A percentile compares a stretch with the other conserved stretches of the same genome.
These are phyloP conservation scores for Melaleuca quinquenervia DNA, from an alignment of 345 rosid genomes.

Conservation along the genomic window DNA sequence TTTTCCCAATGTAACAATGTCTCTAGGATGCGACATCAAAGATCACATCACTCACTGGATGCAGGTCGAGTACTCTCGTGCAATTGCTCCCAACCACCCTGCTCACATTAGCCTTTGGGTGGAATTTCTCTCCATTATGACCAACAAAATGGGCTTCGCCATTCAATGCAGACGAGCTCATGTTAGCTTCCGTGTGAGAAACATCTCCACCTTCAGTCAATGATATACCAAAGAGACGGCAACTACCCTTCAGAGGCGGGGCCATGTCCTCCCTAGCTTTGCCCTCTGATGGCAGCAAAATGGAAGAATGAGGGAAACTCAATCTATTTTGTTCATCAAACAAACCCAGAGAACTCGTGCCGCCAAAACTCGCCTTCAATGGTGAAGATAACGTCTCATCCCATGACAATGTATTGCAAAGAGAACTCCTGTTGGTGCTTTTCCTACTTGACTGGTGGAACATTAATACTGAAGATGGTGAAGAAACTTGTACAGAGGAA, in stretches of 20 bases:
- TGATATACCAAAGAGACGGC: slow-evolving; percentile 93
- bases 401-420: slow-evolving; percentile 4
- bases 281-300: slow-evolving; percentile 10
- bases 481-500: slow-evolving; percentile 35
- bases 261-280: slow-evolving; percentile 23
- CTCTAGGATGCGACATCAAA: not conserved
- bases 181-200: slow-evolving; percentile 14
- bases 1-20: not conserved
- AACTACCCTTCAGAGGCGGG: slow-evolving; percentile 54
- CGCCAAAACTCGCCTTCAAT: slow-evolving; percentile 3
- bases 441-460: slow-evolving; percentile 37
- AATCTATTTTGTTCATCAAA: slow-evolving; percentile 13
- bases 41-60: slow-evolving; percentile 27
- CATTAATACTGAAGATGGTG: slow-evolving; percentile 73
- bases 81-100: slow-evolving; percentile 39
- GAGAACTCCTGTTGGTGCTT: not conserved
- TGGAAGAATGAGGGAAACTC: slow-evolving; percentile 2
- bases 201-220: slow-evolving; percentile 50
- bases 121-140: slow-evolving; percentile 37
- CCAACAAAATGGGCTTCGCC: slow-evolving; percentile 27
- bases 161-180: slow-evolving; percentile 13
- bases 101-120: slow-evolving; percentile 16
- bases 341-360: slow-evolving; percentile 2
- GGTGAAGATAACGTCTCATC: slow-evolving; percentile 7
- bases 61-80: slow-evolving; percentile 52